A percentile compares a stretch with the other conserved stretches of the same genome.
phyloP scores from a whole-genome alignment of 2,329 filamentous ascomycete genomes.

The Aureobasidium namibiae region DNA sequence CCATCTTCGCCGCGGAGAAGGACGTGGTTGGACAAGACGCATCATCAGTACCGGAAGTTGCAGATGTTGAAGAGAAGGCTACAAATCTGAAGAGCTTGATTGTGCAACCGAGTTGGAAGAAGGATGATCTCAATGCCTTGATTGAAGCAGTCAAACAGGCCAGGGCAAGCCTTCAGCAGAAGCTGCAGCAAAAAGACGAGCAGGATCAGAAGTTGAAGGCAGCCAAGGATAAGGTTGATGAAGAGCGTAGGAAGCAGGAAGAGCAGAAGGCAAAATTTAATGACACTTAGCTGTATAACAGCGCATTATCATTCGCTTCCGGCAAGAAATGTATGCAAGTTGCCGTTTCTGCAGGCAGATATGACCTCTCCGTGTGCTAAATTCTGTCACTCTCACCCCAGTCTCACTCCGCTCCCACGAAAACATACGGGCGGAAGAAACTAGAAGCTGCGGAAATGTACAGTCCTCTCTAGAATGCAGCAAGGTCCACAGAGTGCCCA shows the following conservation, averaged over 20 bases:
- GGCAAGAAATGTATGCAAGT: background rate
- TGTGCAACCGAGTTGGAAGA: constrained; percentile 27
- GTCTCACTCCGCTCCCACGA: no score
- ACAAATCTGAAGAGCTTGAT: constrained; percentile 23
- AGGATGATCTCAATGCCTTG: constrained; percentile 22
- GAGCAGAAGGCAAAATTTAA: constrained; percentile 8
- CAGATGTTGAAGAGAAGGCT: constrained; percentile 20
- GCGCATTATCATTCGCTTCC: background rate
- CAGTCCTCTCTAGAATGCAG: no score
- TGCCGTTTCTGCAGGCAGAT: background rate
- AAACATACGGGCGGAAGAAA: no score
- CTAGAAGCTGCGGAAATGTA: no score
- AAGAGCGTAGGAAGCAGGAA: constrained; percentile 13
- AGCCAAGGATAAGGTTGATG: constrained; percentile 12
- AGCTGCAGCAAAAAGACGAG: constrained; percentile 15
- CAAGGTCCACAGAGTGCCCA: no score
- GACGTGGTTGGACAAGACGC: constrained; percentile 21
- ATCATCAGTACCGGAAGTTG: constrained; percentile 16
- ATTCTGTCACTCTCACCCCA: no score
- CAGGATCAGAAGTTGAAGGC: constrained; percentile 13
- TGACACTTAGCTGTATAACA: constrained; percentile 1
- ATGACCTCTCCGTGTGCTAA: no score
- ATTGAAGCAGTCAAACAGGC: constrained; percentile 23
- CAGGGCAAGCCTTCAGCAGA: constrained; percentile 19
- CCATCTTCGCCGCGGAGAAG: constrained; percentile 28